Percentiles rank a stretch among this genome's conserved stretches.
Conservation (phyloP, 2,329 filamentous ascomycete species). For the Domatiomyces globalis region DNA sequence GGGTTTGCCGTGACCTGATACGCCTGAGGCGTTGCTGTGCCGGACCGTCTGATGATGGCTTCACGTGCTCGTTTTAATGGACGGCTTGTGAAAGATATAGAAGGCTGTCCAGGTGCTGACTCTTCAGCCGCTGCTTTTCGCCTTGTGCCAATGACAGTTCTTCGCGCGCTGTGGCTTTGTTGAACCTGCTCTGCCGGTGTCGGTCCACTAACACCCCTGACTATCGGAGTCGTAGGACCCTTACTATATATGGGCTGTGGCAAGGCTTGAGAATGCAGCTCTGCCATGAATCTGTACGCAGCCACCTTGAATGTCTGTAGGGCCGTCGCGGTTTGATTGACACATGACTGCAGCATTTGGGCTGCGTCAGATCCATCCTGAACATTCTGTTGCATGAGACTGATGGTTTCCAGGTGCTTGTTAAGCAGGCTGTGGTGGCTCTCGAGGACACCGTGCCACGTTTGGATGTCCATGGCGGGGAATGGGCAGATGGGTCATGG, state of each 20-base stretch:
- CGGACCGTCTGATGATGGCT: not conserved
- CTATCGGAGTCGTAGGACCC: not conserved
- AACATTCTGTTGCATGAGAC: not conserved
- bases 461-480: not conserved
- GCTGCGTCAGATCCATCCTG: not conserved
- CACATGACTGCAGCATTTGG: not conserved
- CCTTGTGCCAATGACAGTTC: constrained; percentile 7
- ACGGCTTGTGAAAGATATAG: not conserved
- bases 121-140: constrained; percentile 5
- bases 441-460: not conserved
- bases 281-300: not conserved
- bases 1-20: too few species aligned
- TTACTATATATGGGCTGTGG: not conserved
- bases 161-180: not conserved
- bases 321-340: not conserved
- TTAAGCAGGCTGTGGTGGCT: not conserved
- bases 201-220: not conserved
- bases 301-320: not conserved
- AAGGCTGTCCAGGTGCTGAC: not conserved
- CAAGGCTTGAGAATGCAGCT: not conserved
- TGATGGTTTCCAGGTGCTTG: not conserved
- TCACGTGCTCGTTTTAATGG: not conserved
- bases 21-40: too few species aligned
- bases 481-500: not conserved
- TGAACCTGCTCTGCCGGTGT: not conserved